Evolutionary conservation across 768 basidiomycete genomes (phyloP).

Genomic region (Boletus sensibilis): DNA sequence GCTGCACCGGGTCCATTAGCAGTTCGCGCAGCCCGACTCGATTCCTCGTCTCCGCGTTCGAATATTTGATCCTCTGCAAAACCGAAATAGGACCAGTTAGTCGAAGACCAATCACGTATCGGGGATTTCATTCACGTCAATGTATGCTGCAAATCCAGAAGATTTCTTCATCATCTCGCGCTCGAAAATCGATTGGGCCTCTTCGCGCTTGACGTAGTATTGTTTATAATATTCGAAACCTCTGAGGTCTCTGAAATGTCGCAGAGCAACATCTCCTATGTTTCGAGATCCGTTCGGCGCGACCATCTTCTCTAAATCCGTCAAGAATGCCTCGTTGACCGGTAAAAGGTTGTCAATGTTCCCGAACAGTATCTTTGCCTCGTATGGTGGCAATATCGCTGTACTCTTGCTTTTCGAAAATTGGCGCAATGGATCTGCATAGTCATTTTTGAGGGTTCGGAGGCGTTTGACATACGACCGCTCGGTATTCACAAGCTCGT

Average conservation of each 20-base stretch:
- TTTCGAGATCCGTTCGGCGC: conserved; percentile 53
- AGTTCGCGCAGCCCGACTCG: conserved; percentile 88
- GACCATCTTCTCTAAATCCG: conserved; percentile 78
- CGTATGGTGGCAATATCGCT: conserved; percentile 83
- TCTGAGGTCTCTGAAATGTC: conserved; percentile 78
- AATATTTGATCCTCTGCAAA: conserved; percentile 81
- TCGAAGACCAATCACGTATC: conserved; percentile 9
- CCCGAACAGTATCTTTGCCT: conserved; percentile 91
- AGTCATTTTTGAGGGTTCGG: conserved; percentile 78
- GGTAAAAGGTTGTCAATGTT: conserved; percentile 88
- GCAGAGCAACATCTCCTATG: conserved; percentile 81
- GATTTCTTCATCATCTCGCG: conserved; percentile 76
- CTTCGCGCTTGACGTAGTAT: conserved; percentile 91
- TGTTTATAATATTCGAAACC: conserved; percentile 91
- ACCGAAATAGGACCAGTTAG: conserved; percentile 1
- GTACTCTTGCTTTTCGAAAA: conserved; percentile 85
- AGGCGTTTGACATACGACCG: conserved; percentile 84
- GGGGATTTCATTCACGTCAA: conserved; percentile 66
- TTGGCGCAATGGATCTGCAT: conserved; percentile 85
- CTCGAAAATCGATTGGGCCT: conserved; percentile 86
- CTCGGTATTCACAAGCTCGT: conserved; percentile 88
- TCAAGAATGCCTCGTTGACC: conserved; percentile 85
- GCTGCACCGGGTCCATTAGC: conserved; percentile 94
- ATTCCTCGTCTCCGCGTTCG: conserved; percentile 67
- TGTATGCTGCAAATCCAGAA: conserved; percentile 79